Conservation (phyloP, 75 land plant species). For the Ceratopteris richardii region DNA sequence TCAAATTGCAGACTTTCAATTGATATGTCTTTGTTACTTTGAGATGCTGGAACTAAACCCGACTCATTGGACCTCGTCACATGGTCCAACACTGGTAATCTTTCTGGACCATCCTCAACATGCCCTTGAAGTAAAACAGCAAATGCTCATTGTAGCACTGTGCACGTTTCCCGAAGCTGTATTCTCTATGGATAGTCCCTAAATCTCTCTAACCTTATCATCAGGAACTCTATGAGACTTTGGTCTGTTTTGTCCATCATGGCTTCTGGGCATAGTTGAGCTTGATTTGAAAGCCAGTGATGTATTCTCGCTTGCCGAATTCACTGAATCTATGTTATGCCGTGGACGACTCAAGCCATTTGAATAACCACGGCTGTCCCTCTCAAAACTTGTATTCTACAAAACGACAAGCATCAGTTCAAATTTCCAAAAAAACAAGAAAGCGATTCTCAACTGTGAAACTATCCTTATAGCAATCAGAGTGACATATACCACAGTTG, state of each 20-base stretch:
- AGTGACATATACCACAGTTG: slow-evolving; percentile 49
- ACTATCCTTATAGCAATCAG: too few species aligned
- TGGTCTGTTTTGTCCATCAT: background rate
- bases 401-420: background rate
- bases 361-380: background rate
- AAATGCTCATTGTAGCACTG: too few species aligned
- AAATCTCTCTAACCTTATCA: background rate
- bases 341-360: background rate
- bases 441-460: too few species aligned
- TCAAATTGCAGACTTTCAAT: background rate
- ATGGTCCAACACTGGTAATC: too few species aligned
- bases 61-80: too few species aligned
- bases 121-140: too few species aligned
- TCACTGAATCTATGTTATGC: background rate
- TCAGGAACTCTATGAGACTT: background rate
- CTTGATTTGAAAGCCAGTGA: background rate
- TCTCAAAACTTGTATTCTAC: background rate
- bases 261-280: background rate
- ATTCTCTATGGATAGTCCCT: background rate
- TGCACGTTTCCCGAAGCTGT: too few species aligned
- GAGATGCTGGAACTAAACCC: background rate
- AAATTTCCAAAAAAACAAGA: too few species aligned
- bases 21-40: background rate
- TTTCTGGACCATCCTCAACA: too few species aligned
- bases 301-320: background rate